Evolutionary conservation across 202 grass and related monocot genomes (phyloP).

Genomic region (Carex arenaria): DNA sequence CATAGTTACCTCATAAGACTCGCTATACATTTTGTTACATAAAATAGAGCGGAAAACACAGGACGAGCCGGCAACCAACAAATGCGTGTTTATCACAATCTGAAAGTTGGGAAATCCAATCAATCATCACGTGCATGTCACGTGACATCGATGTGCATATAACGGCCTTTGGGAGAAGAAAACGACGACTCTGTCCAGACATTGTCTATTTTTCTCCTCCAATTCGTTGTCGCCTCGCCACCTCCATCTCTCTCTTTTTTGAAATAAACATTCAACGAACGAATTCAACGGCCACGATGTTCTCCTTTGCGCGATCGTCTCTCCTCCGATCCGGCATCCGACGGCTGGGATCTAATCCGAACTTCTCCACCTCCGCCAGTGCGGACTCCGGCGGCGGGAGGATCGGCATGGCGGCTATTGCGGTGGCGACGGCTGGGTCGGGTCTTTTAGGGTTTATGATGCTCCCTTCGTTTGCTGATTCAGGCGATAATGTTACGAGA

Average conservation of each 20-base stretch:
- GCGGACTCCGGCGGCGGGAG: conserved; percentile 9
- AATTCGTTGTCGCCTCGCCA: conserved; percentile 43
- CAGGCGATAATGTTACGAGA: conserved; percentile 14
- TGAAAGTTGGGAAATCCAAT: background rate
- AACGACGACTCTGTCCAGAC: conserved; percentile 13
- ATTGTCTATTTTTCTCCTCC: conserved; percentile 24
- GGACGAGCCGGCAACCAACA: background rate
- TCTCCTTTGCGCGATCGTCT: conserved; percentile 26
- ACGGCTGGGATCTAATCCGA: conserved; percentile 19
- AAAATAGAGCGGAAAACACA: background rate
- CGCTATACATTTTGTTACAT: background rate
- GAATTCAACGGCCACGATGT: conserved; percentile 35
- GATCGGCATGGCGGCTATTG: conserved; percentile 16
- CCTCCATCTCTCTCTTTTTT: conserved; percentile 7
- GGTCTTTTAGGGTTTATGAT: conserved; percentile 57
- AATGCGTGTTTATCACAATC: background rate
- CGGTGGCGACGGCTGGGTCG: conserved; percentile 39
- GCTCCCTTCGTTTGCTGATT: conserved; percentile 45
- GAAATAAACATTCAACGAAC: background rate
- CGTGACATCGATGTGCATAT: background rate
- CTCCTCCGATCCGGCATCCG: conserved; percentile 29
- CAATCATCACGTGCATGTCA: background rate
- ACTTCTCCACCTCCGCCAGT: conserved; percentile 27
- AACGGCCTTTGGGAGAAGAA: background rate
- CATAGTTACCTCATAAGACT: background rate